phyloP scores from a whole-genome alignment of 2,329 filamentous ascomycete species.

The Zopfia rhizophila region DNA sequence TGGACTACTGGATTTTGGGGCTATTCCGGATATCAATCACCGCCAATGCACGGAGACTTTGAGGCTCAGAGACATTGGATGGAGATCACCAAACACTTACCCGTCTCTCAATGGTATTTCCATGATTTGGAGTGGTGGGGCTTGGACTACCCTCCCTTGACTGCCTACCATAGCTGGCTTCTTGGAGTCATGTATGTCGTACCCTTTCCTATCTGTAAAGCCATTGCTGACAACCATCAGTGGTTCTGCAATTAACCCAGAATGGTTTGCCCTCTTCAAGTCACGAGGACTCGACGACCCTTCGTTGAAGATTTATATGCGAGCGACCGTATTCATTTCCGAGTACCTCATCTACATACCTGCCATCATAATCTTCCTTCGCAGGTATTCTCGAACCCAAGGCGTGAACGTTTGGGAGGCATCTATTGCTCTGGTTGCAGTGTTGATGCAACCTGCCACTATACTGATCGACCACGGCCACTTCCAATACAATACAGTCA shows the following conservation, averaged over 20 bases:
- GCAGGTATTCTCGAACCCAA: constrained; percentile 79
- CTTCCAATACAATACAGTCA: constrained; percentile 99
- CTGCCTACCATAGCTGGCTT: constrained; percentile 98
- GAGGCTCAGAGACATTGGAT: constrained; percentile 99
- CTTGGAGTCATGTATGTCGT: constrained; percentile 76
- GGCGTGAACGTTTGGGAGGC: constrained; percentile 83
- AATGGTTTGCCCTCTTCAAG: constrained; percentile 86
- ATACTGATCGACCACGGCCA: constrained; percentile 95
- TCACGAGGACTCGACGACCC: constrained; percentile 85
- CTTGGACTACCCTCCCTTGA: constrained; percentile 95
- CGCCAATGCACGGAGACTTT: constrained; percentile 96
- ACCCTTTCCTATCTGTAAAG: background rate
- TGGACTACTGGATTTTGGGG: constrained; percentile 95
- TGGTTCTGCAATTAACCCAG: constrained; percentile 78
- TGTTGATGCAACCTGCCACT: constrained; percentile 89
- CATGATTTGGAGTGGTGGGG: constrained; percentile 98
- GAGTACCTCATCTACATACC: constrained; percentile 93
- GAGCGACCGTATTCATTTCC: constrained; percentile 87
- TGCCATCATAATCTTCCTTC: constrained; percentile 83
- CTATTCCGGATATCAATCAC: constrained; percentile 86
- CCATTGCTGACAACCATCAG: constrained; percentile 47
- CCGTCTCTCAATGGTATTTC: constrained; percentile 96
- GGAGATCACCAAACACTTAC: constrained; percentile 91
- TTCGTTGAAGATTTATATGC: constrained; percentile 92
- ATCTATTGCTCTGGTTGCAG: constrained; percentile 85